These are phyloP conservation scores for Dioszegia aurantiaca DNA, from an alignment of 768 basidiomycete species.

Conservation along the genomic window DNA sequence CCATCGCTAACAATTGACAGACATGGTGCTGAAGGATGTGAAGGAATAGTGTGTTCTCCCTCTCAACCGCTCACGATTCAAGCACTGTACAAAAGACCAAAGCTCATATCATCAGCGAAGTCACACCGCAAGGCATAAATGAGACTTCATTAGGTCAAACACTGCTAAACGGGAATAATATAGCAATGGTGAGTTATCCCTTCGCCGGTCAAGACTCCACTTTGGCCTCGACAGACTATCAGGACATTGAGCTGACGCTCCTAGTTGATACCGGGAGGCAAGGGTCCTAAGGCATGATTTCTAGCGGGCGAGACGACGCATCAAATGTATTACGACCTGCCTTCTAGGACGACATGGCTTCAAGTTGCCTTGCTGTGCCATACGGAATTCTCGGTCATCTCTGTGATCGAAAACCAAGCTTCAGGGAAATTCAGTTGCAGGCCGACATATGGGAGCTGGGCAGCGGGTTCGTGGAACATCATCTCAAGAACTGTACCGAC, in stretches of 20 bases:
- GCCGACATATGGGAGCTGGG: too few relatives aligned
- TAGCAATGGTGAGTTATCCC: conserved; percentile 89
- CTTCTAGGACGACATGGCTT: too few relatives aligned
- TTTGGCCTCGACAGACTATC: too few relatives aligned
- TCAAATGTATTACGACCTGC: conserved; percentile 1
- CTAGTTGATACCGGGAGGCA: conserved; percentile 70
- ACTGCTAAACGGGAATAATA: conserved; percentile 57
- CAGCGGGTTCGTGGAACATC: too few relatives aligned
- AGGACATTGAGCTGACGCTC: conserved; percentile 7
- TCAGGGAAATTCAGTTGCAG: too few relatives aligned
- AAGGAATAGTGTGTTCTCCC: conserved; percentile 76
- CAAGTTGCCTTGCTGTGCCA: too few relatives aligned
- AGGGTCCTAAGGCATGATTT: conserved; percentile 57
- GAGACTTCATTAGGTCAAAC: conserved; percentile 73
- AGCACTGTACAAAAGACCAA: too few relatives aligned
- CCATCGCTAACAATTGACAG: conserved; percentile 23
- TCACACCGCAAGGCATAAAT: conserved; percentile 71
- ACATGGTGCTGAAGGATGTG: conserved; percentile 74
- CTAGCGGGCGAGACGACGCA: background rate
- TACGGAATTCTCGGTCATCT: too few relatives aligned
- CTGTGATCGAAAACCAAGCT: too few relatives aligned
- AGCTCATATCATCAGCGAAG: conserved; percentile 73
- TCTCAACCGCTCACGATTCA: background rate
- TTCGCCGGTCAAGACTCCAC: too few relatives aligned
- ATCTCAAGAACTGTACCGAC: too few relatives aligned